A percentile compares a stretch with the other conserved stretches of the same genome.
phyloP scores from a whole-genome alignment of 2,329 filamentous ascomycete species.

The Alternaria arborescens region DNA sequence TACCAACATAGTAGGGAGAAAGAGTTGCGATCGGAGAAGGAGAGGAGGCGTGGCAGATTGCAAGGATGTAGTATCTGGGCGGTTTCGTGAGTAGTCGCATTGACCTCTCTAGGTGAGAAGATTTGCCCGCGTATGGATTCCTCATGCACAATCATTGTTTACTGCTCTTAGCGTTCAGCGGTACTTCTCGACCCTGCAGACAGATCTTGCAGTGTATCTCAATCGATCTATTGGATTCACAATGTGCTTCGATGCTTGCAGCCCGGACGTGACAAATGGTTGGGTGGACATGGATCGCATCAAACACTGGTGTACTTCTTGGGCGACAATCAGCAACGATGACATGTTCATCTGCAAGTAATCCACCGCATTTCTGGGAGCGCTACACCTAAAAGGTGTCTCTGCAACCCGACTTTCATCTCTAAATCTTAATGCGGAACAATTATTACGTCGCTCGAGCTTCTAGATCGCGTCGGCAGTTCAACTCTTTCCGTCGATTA shows the following conservation, averaged over 20 bases:
- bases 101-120: neutral
- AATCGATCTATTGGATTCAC: neutral
- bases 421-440: neutral
- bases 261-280: neutral
- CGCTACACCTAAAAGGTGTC: neutral
- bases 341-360: neutral
- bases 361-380: neutral
- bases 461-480: neutral
- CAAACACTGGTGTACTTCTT: neutral
- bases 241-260: neutral
- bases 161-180: neutral
- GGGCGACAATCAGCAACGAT: neutral
- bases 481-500: neutral
- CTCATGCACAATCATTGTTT: neutral
- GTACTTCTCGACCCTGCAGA: neutral
- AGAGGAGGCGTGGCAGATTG: neutral
- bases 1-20: neutral
- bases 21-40: neutral
- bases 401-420: neutral
- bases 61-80: neutral
- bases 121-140: neutral
- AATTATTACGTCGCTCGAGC: neutral
- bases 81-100: neutral
- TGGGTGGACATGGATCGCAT: neutral
- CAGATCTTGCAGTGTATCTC: neutral